Conservation (phyloP, 495 filamentous ascomycete genomes). For the Aspergillus indologenus region DNA sequence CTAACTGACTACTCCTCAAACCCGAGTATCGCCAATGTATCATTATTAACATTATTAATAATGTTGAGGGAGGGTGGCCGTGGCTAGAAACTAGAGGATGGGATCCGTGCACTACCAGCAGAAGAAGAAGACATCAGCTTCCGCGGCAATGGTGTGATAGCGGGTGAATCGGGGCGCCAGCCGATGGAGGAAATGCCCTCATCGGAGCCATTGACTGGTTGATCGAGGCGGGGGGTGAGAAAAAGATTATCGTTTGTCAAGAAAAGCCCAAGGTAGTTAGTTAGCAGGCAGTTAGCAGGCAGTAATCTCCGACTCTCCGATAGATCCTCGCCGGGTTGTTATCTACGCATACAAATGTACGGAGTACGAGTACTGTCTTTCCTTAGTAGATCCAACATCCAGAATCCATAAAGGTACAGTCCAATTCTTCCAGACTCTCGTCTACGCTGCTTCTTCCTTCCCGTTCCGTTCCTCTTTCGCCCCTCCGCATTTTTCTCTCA, state of each 20-base stretch:
- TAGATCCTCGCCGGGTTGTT: neutral
- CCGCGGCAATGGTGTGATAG: constrained; percentile 23
- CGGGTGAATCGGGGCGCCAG: neutral
- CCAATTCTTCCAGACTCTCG: too few species aligned
- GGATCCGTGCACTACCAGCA: constrained; percentile 1
- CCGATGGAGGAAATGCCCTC: neutral
- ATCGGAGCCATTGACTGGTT: neutral
- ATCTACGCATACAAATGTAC: too few species aligned
- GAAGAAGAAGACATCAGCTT: constrained; percentile 11
- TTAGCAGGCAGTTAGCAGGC: too few species aligned
- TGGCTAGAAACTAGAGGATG: too few species aligned
- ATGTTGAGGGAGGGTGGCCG: too few species aligned
- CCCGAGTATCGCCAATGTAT: too few species aligned
- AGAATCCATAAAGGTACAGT: too few species aligned
- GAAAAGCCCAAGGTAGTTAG: too few species aligned
- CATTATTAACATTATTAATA: neutral
- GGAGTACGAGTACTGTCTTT: too few species aligned
- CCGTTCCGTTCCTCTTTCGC: neutral
- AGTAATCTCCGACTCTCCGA: neutral
- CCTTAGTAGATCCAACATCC: too few species aligned
- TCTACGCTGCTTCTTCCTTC: neutral
- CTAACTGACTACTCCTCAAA: too few species aligned
- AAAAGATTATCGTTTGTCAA: too few species aligned
- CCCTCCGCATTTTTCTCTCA: constrained; percentile 14
- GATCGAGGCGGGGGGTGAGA: neutral